Evolutionary conservation across 805 yeast species (phyloP), one percentile per base, ranked within the genome.

Genomic region (Candida golubevii): DNA sequence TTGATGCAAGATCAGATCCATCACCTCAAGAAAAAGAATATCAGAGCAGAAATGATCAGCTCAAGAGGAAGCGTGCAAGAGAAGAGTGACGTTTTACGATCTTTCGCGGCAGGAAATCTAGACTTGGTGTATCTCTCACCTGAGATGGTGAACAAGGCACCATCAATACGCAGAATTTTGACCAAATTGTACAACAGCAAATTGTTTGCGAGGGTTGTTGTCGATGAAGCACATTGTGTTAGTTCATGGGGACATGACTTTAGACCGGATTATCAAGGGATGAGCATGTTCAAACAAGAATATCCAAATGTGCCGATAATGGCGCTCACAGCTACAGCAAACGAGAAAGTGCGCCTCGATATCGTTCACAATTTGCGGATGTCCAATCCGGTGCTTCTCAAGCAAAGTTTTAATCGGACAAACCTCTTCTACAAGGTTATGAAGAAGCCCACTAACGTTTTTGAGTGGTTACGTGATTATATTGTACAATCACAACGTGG

Each of bases 161-260:
- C 66, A 6, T 80, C 80, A 55, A 81, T 91, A 36, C 83, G 79
- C 56, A 72, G 69, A 42, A 82, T 83, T 0, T 80, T 93, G 42
- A 63, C 72, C 9, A 71, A 65, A 39, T 67, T 93, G 7, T 72
- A 85, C 60, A 67, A 71, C 13, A 74, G 72, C 27, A 69, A 75
- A 11, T 67, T 70, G 54, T 67, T 93, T 32, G 96, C 97, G 0
- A 72, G 98, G 42, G 75, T 93, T 33, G 96, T 93, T 9, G 88
- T 93, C 36, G 99, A 93, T 66, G 99, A 88, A 60, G 99, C 99
- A 0, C 99, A 93, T 66, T 93, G 99, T 74, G 95, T 93, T 36
- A 88, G 96, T 41, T 85, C 95, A 9, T 93, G 99, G 99, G 99
- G 99, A 15, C 99, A 93, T 65, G 99, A 93, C 64, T 93, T 93